Base-by-base conservation (phyloP, 805 yeast genomes). In the Candida railenensis region DNA sequence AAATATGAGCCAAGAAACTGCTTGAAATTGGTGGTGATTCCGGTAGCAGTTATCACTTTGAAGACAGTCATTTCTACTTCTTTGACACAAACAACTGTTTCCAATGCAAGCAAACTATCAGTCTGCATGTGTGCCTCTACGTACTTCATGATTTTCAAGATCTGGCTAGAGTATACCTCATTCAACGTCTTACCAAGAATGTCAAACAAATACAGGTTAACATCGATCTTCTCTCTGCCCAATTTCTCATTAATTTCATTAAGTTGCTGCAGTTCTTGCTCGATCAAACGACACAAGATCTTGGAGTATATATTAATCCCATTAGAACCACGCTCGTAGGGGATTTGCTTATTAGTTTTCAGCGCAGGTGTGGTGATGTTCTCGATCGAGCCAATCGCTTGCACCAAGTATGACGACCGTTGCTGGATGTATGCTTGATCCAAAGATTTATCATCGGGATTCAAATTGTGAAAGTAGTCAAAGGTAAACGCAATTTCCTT, bases 291-390 rank as follows among this genome's bases (percentile, higher is more conserved):
- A 19, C 75, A 57, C 4, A 83, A 57, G 2, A 82, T 84, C 37
- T 75, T 78, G 8, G 80, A 73, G 58, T 81, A 84, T 38, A 63
- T 62, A 8, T 66, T 67, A 30, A 86, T 74, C 7, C 89, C 86
- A 61, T 76, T 81, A 43, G 77, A 74, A 3, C 83, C 88, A 59
- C 73, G 80, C 58, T 78, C 83, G 62, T 78, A 87, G 1, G 80
- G 85, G 9, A 67, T 72, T 38, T 56, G 59, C 11, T 57, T 47
- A 3, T 48, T 52, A 3, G 65, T 37, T 48, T 68, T 74, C 37
- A 60, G 64, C 22, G 63, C 61, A 34, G 74, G 73, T 52, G 68
- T 68, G 16, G 80, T 77, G 44, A 71, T 70, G 0, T 77, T 71
- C 40, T 76, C 81, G 34, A 76, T 50, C 11, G 71, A 69, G 4